Evolutionary conservation across 345 rosid genomes (phyloP), one percentile per base, ranked within the genome.

Genomic region (Acer negundo): DNA sequence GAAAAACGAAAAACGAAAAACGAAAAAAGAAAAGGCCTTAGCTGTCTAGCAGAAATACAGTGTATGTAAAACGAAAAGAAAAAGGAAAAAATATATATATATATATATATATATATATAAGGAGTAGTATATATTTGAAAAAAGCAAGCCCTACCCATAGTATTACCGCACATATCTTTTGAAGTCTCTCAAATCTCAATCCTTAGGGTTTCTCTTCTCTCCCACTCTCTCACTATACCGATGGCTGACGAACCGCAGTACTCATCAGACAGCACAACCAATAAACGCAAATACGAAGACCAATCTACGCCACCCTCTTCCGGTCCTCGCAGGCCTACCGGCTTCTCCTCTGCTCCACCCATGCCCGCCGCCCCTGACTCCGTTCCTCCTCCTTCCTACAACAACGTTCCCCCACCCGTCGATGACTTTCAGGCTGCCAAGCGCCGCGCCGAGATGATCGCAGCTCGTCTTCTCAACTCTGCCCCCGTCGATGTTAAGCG

Each of bases 241-340:
- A 96, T 97, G 99, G 98, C 97, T 17, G 99, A 94, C 85, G 99
- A 96, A 84, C 82, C 95, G n/a, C 97, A 89, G 10, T 94, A 94
- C 90, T 85, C 97, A 11, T 85, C 97, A 5, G 91, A 81, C 42
- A 44, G 74, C 26, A 82, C 89, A 6, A 17, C 86, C 62, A 85
- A 80, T 85, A 97, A 97, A 84, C 96, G 99, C 69, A 97, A 97
- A 77, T 94, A 89, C 86, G 99, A 94, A 4, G 99, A 94, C 80
- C 93, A 85, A 61, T 73, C 87, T 5, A 81, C 91, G 22, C 94
- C 91, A 7, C 78, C 87, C 7, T 79, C 91, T 0, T 55, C 91
- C 0, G 76, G 67, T 20, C 20, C 85, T 1, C 93, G 98, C 24
- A 85, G 97, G 67, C 82, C 89, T 6, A 93, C 98, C 1, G 98